A percentile compares a stretch with the other conserved stretches of the same genome.
Evolutionary conservation across 768 basidiomycete species (phyloP).

Genomic region (Hemileccinum rubropunctum): DNA sequence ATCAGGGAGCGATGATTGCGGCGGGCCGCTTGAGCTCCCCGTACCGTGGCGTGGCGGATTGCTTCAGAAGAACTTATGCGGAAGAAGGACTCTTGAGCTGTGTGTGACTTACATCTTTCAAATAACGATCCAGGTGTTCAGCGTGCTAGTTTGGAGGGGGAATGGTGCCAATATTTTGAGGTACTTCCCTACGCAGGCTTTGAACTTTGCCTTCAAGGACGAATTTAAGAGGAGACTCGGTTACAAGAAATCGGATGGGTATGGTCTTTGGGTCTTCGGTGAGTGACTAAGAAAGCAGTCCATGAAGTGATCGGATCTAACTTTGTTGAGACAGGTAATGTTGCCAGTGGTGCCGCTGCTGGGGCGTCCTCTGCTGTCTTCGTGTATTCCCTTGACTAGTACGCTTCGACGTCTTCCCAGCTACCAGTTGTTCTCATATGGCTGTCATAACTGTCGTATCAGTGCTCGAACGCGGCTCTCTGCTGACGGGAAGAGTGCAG

Average conservation of each 20-base stretch:
- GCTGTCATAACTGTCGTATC: not conserved
- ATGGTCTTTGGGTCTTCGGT: constrained; percentile 37
- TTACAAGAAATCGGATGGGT: constrained; percentile 37
- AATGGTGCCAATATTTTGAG: constrained; percentile 43
- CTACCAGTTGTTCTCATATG: not conserved
- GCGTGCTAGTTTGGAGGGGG: constrained; percentile 40
- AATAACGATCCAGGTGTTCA: constrained; percentile 3
- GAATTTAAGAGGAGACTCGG: constrained; percentile 38
- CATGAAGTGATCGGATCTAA: not conserved
- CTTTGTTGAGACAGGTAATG: constrained; percentile 30
- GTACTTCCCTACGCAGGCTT: constrained; percentile 46
- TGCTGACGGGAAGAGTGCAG: constrained; percentile 37
- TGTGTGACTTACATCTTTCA: constrained; percentile 19
- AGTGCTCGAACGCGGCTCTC: constrained; percentile 43
- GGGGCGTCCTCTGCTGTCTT: constrained; percentile 42
- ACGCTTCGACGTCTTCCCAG: constrained; percentile 1
- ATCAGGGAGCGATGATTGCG: constrained; percentile 36
- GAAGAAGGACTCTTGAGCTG: constrained; percentile 39
- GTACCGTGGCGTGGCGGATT: constrained; percentile 36
- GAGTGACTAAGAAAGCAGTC: not conserved
- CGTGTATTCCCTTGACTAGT: constrained; percentile 48
- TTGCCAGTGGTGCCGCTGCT: constrained; percentile 43
- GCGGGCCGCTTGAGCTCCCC: constrained; percentile 37
- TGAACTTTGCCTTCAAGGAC: constrained; percentile 51
- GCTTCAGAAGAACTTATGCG: constrained; percentile 32